Evolutionary conservation across 2,329 filamentous ascomycete genomes (phyloP), one percentile per base, ranked within the genome.

Genomic region (Penicillium sp.): DNA sequence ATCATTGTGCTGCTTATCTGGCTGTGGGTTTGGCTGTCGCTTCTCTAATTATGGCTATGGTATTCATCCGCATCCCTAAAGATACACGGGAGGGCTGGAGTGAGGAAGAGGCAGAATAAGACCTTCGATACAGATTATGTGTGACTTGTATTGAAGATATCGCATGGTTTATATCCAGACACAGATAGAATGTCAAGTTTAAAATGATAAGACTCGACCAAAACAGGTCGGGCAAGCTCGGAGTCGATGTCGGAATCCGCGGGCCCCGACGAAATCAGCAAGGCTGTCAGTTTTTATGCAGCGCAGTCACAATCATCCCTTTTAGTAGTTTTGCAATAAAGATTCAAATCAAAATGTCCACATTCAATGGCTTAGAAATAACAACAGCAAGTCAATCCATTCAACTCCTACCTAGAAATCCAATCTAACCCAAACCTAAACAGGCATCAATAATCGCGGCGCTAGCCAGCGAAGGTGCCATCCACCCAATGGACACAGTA

Each of bases 401-500:
- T 22, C 10, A 3, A n/a, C 37, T 9, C 13, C 16, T 31, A 29
- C n/a, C 24, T 11, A 0, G 6, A 14, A 38, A 10, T 13, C 14
- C 31, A 13, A 46, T 16, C 50, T 52, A 34, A 52, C 26, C 49
- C 24, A 22, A 42, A 52, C 26, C 49, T 18, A 22, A 42, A 29
- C 20, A 57, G 55, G 55, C 55, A n/a, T 35, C 55, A 34, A 54
- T 48, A 26, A 44, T 56, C 31, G 52, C 56, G 29, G 56, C 56
- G 29, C 16, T 58, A 42, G 50, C 42, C 31, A 58, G 56, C 43
- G 56, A 58, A 29, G 24, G 55, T 6, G 43, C 49, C 31, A 56
- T 58, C 20, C 56, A 58, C 38, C 56, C 56, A 47, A 44, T 58
- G 37, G 53, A 58, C n/a, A 58, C 56, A 32, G 47, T 58, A 18